phyloP scores from a whole-genome alignment of 2,329 filamentous ascomycete genomes.

The Zopfia rhizophila region DNA sequence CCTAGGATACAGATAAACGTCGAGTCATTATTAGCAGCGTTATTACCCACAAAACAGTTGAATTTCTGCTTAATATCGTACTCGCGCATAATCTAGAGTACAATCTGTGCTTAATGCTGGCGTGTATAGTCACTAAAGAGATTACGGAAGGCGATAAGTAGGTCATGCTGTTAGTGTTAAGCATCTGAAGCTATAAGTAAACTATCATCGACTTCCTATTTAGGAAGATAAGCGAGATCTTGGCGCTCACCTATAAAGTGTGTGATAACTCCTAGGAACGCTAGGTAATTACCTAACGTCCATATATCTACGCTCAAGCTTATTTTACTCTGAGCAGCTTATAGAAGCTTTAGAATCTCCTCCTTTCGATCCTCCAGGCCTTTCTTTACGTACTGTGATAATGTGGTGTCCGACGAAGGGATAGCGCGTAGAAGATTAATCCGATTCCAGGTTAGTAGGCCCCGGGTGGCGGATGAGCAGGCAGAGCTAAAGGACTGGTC shows the following conservation, averaged over 20 bases:
- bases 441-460: too few relatives aligned
- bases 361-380: background rate
- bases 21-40: slow-evolving; percentile 13
- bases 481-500: too few relatives aligned
- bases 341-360: slow-evolving; percentile 8
- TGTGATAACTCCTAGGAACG: slow-evolving; percentile 11
- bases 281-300: slow-evolving; percentile 13
- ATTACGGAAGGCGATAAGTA: slow-evolving; percentile 11
- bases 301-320: too few relatives aligned
- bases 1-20: slow-evolving; percentile 7
- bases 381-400: background rate
- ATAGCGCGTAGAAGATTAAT: too few relatives aligned
- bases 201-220: too few relatives aligned
- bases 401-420: too few relatives aligned
- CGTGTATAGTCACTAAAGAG: slow-evolving; percentile 12
- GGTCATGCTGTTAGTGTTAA: slow-evolving; percentile 6
- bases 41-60: slow-evolving; percentile 11
- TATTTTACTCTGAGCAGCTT: too few relatives aligned
- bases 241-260: too few relatives aligned
- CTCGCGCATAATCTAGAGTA: slow-evolving; percentile 3
- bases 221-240: too few relatives aligned
- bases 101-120: slow-evolving; percentile 5
- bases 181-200: slow-evolving; percentile 4
- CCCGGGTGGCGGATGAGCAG: too few relatives aligned
- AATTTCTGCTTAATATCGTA: slow-evolving; percentile 10